A percentile compares a stretch with the other conserved stretches of the same genome.
Evolutionary conservation across 345 rosid genomes (phyloP).

Genomic region (Sisymbrium altissimum): DNA sequence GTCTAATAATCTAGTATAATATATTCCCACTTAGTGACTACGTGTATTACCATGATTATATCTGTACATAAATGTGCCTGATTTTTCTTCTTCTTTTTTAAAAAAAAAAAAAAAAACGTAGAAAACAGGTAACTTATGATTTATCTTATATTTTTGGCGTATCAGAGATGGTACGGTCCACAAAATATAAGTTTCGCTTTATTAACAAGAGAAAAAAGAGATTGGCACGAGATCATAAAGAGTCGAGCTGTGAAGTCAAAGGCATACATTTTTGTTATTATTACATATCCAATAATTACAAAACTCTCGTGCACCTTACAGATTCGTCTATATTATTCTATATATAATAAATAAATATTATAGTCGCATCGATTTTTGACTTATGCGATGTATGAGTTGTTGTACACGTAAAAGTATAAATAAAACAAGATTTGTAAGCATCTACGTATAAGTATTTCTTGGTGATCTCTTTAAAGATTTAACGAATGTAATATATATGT

Average conservation of each 20-base stretch:
- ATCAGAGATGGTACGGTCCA: conserved; percentile 31
- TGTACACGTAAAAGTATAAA: background rate
- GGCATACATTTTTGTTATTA: conserved; percentile 17
- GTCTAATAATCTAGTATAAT: too few species aligned
- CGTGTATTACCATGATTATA: background rate
- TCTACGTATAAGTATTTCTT: conserved; percentile 1
- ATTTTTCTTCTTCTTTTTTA: background rate
- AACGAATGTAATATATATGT: background rate
- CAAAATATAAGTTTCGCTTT: conserved; percentile 1
- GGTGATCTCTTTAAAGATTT: background rate
- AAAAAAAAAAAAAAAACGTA: conserved; percentile 14
- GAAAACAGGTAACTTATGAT: conserved; percentile 22
- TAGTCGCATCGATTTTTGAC: conserved; percentile 10
- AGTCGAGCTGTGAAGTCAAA: conserved; percentile 35
- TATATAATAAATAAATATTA: background rate
- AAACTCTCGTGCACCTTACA: conserved; percentile 34
- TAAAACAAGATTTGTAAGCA: background rate
- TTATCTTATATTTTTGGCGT: conserved; percentile 9
- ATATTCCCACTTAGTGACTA: too few species aligned
- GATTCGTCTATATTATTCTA: conserved; percentile 4
- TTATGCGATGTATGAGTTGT: conserved; percentile 2
- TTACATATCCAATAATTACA: conserved; percentile 29
- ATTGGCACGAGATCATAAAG: conserved; percentile 31
- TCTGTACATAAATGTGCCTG: background rate
- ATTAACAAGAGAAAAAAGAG: background rate